Evolutionary conservation across 2,329 filamentous ascomycete species (phyloP).

Genomic region (Hypoxylon rubiginosum): DNA sequence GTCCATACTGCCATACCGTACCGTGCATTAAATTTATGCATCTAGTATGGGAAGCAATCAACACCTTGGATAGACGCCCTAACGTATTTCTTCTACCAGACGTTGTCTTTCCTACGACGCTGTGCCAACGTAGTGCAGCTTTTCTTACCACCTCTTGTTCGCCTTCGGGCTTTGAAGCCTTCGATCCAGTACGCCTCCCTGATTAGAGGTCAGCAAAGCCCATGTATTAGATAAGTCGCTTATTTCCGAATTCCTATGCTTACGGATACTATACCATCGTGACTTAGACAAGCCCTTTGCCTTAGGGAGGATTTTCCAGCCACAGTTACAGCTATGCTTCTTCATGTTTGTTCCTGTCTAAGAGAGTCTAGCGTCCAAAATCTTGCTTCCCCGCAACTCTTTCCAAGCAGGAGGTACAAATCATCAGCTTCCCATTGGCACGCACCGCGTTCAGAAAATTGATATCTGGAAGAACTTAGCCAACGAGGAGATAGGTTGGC

Average conservation of each 20-base stretch:
- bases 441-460: slow-evolving; percentile 22
- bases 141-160: slow-evolving; percentile 12
- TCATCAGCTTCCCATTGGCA: slow-evolving; percentile 27
- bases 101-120: slow-evolving; percentile 23
- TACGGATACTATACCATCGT: slow-evolving; percentile 24
- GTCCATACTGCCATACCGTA: slow-evolving; percentile 4
- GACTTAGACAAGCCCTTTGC: slow-evolving; percentile 21
- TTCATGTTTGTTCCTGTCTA: slow-evolving; percentile 27
- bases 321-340: slow-evolving; percentile 15
- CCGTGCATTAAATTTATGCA: slow-evolving; percentile 41
- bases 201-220: slow-evolving; percentile 8
- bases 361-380: slow-evolving; percentile 22
- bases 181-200: not conserved
- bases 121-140: slow-evolving; percentile 24
- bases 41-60: slow-evolving; percentile 28
- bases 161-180: not conserved
- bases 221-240: slow-evolving; percentile 31
- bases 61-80: slow-evolving; percentile 13
- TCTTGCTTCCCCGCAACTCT: slow-evolving; percentile 25
- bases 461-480: slow-evolving; percentile 14
- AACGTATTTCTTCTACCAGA: slow-evolving; percentile 12
- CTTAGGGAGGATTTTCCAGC: slow-evolving; percentile 10
- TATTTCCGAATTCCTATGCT: slow-evolving; percentile 30
- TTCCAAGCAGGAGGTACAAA: slow-evolving; percentile 21
- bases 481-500: slow-evolving; percentile 11